A percentile compares a stretch with the other conserved stretches of the same genome.
These are phyloP conservation scores for Arachis stenosperma DNA, from an alignment of 306 rosid species.

Conservation along the genomic window DNA sequence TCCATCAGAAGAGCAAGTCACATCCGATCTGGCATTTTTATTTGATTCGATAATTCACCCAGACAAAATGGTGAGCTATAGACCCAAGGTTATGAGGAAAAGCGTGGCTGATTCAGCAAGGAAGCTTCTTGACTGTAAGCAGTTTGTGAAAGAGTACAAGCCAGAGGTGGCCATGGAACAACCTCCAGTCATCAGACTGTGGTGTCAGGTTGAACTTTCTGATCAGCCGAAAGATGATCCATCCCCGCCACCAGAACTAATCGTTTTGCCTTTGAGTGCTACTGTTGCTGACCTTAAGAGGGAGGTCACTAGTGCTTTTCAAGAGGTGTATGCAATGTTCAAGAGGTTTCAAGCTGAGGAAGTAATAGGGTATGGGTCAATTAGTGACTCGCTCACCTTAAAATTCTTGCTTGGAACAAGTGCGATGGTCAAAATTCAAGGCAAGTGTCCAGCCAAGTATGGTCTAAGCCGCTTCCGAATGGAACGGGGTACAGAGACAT, in stretches of 20 bases:
- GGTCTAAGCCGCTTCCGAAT: slow-evolving; percentile 59
- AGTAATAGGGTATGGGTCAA: slow-evolving; percentile 51
- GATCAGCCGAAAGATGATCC: slow-evolving; percentile 60
- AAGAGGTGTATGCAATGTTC: slow-evolving; percentile 74
- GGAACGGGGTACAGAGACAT: slow-evolving; percentile 72
- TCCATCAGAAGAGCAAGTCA: slow-evolving; percentile 57
- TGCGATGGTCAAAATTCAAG: slow-evolving; percentile 52
- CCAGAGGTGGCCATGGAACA: slow-evolving; percentile 15
- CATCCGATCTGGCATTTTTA: slow-evolving; percentile 52
- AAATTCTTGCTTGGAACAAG: slow-evolving; percentile 57
- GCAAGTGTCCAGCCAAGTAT: slow-evolving; percentile 56
- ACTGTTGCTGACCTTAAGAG: slow-evolving; percentile 57
- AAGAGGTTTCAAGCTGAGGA: slow-evolving; percentile 64
- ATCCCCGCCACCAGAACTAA: slow-evolving; percentile 61
- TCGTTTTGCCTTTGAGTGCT: slow-evolving; percentile 61
- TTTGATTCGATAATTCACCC: slow-evolving; percentile 62
- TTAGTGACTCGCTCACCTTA: slow-evolving; percentile 49
- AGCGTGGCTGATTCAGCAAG: slow-evolving; percentile 57
- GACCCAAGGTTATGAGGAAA: slow-evolving; percentile 44
- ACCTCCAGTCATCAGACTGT: slow-evolving; percentile 44
- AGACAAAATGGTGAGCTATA: slow-evolving; percentile 49
- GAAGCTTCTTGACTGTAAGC: slow-evolving; percentile 77
- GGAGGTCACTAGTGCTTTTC: slow-evolving; percentile 54
- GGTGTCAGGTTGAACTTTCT: slow-evolving; percentile 70
- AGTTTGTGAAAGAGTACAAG: slow-evolving; percentile 67